Evolutionary conservation across 139 green algal genomes (phyloP).

Genomic region (Chlorella sp.): DNA sequence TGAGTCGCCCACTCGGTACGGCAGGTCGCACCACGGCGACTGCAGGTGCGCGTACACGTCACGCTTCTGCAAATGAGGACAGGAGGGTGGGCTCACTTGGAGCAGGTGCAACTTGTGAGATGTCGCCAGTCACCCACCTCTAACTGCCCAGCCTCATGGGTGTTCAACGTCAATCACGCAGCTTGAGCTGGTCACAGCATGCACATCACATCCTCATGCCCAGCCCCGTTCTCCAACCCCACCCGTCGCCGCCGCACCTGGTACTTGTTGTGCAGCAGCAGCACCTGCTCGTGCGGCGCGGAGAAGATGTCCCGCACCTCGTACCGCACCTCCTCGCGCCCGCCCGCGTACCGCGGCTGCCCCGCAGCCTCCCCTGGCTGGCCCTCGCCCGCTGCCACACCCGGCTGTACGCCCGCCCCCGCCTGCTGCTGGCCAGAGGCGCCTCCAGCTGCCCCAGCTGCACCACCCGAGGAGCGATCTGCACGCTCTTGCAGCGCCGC

Average conservation of each 20-base stretch:
- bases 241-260: constrained; percentile 33
- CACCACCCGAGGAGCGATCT: not conserved
- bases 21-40: constrained; percentile 62
- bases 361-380: not conserved
- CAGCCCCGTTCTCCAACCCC: not conserved
- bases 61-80: constrained; percentile 40
- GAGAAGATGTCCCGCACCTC: constrained; percentile 48
- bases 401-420: not conserved
- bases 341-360: not conserved
- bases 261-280: constrained; percentile 60
- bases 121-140: too few relatives aligned
- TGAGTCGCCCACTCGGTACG: constrained; percentile 55
- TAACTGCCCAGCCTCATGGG: too few relatives aligned
- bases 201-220: too few relatives aligned
- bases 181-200: too few relatives aligned
- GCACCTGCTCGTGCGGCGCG: constrained; percentile 18
- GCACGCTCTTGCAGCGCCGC: constrained; percentile 14
- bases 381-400: not conserved
- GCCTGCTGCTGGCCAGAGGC: not conserved
- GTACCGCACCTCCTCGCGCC: constrained; percentile 48
- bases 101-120: too few relatives aligned
- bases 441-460: not conserved
- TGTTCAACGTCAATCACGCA: too few relatives aligned
- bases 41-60: constrained; percentile 61
- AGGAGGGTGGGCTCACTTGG: too few relatives aligned